A percentile compares a stretch with the other conserved stretches of the same genome.
Evolutionary conservation across 768 basidiomycete genomes (phyloP).

Genomic region (Lentinula aciculospora): DNA sequence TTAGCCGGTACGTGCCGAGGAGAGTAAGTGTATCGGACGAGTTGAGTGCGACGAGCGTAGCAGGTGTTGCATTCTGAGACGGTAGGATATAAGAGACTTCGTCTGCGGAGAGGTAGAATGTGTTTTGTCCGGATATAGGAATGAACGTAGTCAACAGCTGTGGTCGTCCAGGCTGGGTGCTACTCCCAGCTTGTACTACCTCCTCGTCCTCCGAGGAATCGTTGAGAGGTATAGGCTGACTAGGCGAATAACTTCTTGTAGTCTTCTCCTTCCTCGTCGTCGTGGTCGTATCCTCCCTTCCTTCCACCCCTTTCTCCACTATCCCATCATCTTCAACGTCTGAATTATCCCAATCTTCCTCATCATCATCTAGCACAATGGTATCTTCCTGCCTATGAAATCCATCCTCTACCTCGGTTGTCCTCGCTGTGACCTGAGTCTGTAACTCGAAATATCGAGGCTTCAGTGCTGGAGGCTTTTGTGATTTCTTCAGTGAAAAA

Average conservation of each 20-base stretch:
- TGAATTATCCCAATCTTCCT: constrained; percentile 16
- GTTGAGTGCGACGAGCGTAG: constrained; percentile 38
- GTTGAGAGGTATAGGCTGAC: constrained; percentile 27
- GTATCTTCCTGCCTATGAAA: constrained; percentile 32
- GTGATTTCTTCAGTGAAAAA: constrained; percentile 14
- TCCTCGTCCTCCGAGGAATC: constrained; percentile 44
- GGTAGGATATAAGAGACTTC: constrained; percentile 28
- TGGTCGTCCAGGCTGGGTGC: not conserved
- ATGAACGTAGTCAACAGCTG: constrained; percentile 43
- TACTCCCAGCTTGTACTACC: constrained; percentile 13
- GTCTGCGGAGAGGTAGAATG: constrained; percentile 35
- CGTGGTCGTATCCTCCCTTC: too few species aligned
- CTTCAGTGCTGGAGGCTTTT: constrained; percentile 14
- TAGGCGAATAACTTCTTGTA: constrained; percentile 48
- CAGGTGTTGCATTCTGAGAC: constrained; percentile 5
- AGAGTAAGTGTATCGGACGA: constrained; percentile 53
- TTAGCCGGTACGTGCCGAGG: constrained; percentile 60
- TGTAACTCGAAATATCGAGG: constrained; percentile 26
- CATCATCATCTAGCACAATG: constrained; percentile 31
- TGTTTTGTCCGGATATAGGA: constrained; percentile 38
- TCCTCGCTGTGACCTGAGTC: not conserved
- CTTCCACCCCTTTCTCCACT: constrained; percentile 6
- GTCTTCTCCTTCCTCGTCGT: constrained; percentile 15
- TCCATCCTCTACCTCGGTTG: constrained; percentile 15
- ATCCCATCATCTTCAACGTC: constrained; percentile 3